These are phyloP conservation scores for Pichia nakasei DNA, from an alignment of 805 yeast species.

Conservation along the genomic window DNA sequence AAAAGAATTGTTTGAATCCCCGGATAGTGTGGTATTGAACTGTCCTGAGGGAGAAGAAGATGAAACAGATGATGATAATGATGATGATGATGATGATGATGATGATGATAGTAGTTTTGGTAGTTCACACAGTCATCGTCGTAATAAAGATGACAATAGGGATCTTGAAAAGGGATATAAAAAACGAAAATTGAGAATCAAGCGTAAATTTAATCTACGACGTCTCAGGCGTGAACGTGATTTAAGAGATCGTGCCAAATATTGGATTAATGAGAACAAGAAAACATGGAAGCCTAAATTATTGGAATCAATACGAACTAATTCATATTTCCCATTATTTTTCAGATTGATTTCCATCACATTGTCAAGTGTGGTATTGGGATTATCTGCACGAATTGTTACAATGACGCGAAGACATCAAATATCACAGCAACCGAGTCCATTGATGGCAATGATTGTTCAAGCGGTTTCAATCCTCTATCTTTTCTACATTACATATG, in stretches of 20 bases:
- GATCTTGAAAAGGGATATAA: conserved; percentile 13
- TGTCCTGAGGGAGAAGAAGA: not conserved
- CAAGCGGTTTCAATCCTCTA: conserved; percentile 73
- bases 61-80: not conserved
- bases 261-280: conserved; percentile 57
- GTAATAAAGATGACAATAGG: conserved; percentile 1
- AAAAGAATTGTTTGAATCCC: conserved; percentile 36
- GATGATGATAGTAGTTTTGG: conserved; percentile 4
- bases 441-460: conserved; percentile 86
- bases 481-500: conserved; percentile 73
- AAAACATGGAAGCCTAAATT: conserved; percentile 58
- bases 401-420: conserved; percentile 25
- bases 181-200: not conserved
- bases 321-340: conserved; percentile 74
- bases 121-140: not conserved
- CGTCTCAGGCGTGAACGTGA: conserved; percentile 15
- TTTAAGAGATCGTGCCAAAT: conserved; percentile 49
- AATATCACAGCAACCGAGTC: conserved; percentile 72
- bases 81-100: not conserved
- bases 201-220: not conserved
- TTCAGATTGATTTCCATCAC: conserved; percentile 53
- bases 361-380: conserved; percentile 61
- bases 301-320: conserved; percentile 51
- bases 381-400: conserved; percentile 56
- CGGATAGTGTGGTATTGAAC: conserved; percentile 18